Percentiles rank a stretch among this genome's conserved stretches.
These are phyloP conservation scores for Chenopodium berlandieri DNA, from an alignment of 148 eudicot species.

Conservation along the genomic window DNA sequence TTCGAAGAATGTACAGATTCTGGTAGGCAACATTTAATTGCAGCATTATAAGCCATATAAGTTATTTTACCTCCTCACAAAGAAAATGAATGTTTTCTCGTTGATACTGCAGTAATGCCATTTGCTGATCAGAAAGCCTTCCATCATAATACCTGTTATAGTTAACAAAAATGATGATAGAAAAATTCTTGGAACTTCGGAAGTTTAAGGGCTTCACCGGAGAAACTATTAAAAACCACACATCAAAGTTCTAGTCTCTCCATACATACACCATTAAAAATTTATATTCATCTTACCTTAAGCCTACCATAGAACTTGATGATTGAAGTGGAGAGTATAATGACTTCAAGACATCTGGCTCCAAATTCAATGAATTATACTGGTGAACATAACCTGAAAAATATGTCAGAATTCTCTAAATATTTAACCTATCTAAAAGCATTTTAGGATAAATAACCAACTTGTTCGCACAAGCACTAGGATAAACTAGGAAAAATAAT, in stretches of 20 bases:
- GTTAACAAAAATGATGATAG: no score
- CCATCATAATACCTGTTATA: constrained; percentile 84
- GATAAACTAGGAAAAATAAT: background rate
- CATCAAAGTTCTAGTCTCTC: constrained; percentile 3
- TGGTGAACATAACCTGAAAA: constrained; percentile 84
- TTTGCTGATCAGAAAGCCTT: constrained; percentile 97
- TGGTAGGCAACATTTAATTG: background rate
- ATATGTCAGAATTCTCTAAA: background rate
- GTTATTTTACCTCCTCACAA: constrained; percentile 77
- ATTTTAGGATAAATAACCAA: background rate
- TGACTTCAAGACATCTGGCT: constrained; percentile 96
- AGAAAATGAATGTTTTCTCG: constrained; percentile 95
- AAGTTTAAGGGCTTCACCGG: no score
- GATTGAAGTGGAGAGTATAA: constrained; percentile 95
- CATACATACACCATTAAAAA: background rate
- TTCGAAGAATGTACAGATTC: background rate
- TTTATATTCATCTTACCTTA: constrained; percentile 48
- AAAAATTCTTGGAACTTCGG: no score
- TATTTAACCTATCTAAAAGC: background rate
- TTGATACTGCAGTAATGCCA: constrained; percentile 97
- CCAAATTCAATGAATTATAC: constrained; percentile 87
- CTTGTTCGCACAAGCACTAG: background rate
- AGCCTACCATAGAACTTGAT: constrained; percentile 84
- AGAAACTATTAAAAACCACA: no score
- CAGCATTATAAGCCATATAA: no score